Percentiles rank a stretch among this genome's conserved stretches.
These are phyloP conservation scores for Cyphellophora attinorum DNA, from an alignment of 2,329 filamentous ascomycete genomes.

Conservation along the genomic window DNA sequence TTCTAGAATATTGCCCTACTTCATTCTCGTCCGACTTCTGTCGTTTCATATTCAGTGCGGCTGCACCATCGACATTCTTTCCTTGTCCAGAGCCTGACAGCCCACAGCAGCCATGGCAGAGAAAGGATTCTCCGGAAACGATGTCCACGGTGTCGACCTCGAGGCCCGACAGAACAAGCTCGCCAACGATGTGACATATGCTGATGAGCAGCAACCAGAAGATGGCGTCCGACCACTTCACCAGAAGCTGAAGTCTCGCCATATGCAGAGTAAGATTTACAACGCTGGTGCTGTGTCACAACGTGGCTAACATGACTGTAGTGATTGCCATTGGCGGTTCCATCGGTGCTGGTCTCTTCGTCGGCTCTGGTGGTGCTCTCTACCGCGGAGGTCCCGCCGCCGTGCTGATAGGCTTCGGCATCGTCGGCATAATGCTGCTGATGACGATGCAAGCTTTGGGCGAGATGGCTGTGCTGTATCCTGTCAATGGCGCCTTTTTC, in stretches of 20 bases:
- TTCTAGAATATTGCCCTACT: no score
- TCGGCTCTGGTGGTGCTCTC: slow-evolving; percentile 27
- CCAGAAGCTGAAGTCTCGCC: slow-evolving; percentile 16
- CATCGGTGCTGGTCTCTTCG: slow-evolving; percentile 29
- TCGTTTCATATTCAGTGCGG: no score
- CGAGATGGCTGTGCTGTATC: slow-evolving; percentile 69
- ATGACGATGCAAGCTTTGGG: slow-evolving; percentile 34
- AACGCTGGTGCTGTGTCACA: neutral
- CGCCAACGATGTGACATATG: slow-evolving; percentile 9
- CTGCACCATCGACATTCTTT: no score
- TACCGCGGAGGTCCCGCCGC: slow-evolving; percentile 26
- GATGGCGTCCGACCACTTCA: slow-evolving; percentile 6
- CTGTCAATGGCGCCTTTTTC: slow-evolving; percentile 60
- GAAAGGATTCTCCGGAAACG: no score
- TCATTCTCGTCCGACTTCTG: no score
- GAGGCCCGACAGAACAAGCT: slow-evolving; percentile 10
- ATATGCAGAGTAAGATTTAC: slow-evolving; percentile 21
- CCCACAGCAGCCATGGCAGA: no score
- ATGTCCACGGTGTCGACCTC: slow-evolving; percentile 6
- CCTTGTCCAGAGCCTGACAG: no score
- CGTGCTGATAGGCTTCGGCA: slow-evolving; percentile 36
- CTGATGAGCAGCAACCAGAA: slow-evolving; percentile 8
- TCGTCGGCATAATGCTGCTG: slow-evolving; percentile 52
- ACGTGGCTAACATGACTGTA: neutral
- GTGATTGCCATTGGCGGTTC: slow-evolving; percentile 16